phyloP scores from a whole-genome alignment of 164 flowering plant genomes.

The Vitis rupestris region DNA sequence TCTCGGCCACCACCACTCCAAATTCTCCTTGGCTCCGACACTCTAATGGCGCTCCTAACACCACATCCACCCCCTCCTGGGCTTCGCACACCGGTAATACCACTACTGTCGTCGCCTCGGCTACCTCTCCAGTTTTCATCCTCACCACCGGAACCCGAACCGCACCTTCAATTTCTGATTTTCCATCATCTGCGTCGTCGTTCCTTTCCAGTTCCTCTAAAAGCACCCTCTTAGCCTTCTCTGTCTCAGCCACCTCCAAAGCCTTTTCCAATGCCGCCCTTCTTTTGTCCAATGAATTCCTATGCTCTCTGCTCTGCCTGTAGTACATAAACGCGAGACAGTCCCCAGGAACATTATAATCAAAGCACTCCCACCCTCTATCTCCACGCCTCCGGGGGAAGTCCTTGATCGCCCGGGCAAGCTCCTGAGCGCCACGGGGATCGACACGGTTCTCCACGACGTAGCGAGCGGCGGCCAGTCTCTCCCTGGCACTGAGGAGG shows the following conservation, averaged over 20 bases:
- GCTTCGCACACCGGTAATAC: slow-evolving; percentile 65
- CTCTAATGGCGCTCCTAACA: slow-evolving; percentile 60
- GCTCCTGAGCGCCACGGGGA: slow-evolving; percentile 47
- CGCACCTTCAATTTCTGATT: slow-evolving; percentile 9
- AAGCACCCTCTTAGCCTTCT: slow-evolving; percentile 41
- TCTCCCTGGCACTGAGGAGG: slow-evolving; percentile 48
- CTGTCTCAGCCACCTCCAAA: slow-evolving; percentile 46
- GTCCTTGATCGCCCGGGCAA: slow-evolving; percentile 89
- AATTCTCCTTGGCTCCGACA: slow-evolving; percentile 55
- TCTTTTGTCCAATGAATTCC: slow-evolving; percentile 34
- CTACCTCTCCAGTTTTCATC: slow-evolving; percentile 69
- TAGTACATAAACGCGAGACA: slow-evolving; percentile 66
- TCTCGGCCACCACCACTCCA: slow-evolving; percentile 73
- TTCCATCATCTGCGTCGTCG: slow-evolving; percentile 22
- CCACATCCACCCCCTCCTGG: slow-evolving; percentile 37
- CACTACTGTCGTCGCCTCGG: slow-evolving; percentile 59
- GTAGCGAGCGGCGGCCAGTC: slow-evolving; percentile 51
- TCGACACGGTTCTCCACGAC: slow-evolving; percentile 40
- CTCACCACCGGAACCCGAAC: slow-evolving; percentile 81
- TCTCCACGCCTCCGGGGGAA: slow-evolving; percentile 66
- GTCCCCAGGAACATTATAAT: slow-evolving; percentile 58
- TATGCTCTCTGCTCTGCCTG: slow-evolving; percentile 64
- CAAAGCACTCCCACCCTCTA: slow-evolving; percentile 59
- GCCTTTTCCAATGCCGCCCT: slow-evolving; percentile 48
- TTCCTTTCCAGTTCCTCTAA: slow-evolving; percentile 38